Evolutionary conservation across 768 basidiomycete genomes (phyloP).

Genomic region (Lentinula boryana): DNA sequence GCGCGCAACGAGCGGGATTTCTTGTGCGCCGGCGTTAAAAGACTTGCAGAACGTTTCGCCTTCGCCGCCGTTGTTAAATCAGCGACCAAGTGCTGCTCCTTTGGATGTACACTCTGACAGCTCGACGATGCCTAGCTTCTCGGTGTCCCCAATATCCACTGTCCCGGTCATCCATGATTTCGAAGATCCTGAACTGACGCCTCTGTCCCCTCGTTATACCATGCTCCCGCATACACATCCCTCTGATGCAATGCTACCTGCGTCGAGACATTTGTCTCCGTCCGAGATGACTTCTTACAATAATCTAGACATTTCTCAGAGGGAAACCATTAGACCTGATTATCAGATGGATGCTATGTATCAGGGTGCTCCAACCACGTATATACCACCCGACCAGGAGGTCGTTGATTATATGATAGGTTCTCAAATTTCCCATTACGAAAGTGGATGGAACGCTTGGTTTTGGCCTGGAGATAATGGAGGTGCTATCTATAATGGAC

Average conservation of each 20-base stretch:
- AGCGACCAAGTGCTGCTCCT: not conserved
- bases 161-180: not conserved
- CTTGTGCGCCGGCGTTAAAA: not conserved
- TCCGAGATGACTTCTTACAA: not conserved
- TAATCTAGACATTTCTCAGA: not conserved
- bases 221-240: not conserved
- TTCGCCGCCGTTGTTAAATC: not conserved
- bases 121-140: not conserved
- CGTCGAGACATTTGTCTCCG: not conserved
- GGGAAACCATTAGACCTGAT: not conserved
- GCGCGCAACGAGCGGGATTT: not conserved
- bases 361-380: not conserved
- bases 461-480: constrained; percentile 5
- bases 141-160: not conserved
- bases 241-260: not conserved
- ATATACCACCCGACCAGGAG: not conserved
- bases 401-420: constrained; percentile 2
- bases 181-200: not conserved
- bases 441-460: constrained; percentile 7
- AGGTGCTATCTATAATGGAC: not conserved
- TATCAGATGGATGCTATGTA: not conserved
- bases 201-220: not conserved
- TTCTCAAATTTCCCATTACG: constrained; percentile 5
- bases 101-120: not conserved
- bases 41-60: not conserved